A percentile compares a stretch with the other conserved stretches of the same genome.
Evolutionary conservation across 306 rosid species (phyloP).

Genomic region (Inga oerstediana): DNA sequence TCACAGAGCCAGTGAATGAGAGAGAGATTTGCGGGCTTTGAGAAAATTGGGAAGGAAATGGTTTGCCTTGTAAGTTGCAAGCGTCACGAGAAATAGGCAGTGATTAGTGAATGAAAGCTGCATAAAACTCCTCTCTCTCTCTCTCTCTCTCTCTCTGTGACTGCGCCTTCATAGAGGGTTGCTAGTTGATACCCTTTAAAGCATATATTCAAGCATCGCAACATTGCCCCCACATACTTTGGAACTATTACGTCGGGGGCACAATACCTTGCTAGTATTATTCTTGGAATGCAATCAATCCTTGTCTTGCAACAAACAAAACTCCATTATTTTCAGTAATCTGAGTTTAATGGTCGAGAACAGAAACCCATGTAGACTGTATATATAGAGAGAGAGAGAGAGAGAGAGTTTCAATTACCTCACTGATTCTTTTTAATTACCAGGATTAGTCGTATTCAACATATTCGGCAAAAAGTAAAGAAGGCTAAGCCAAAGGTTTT

Average conservation of each 20-base stretch:
- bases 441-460: slow-evolving; percentile 18
- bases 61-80: slow-evolving; percentile 45
- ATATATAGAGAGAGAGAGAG: neutral
- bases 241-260: slow-evolving; percentile 36
- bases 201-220: slow-evolving; percentile 12
- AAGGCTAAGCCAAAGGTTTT: slow-evolving; percentile 29
- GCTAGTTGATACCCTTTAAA: slow-evolving; percentile 3
- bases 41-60: slow-evolving; percentile 33
- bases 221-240: slow-evolving; percentile 30
- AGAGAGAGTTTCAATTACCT: neutral
- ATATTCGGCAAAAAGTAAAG: slow-evolving; percentile 16
- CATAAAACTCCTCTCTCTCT: slow-evolving; percentile 39
- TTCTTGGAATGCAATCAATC: slow-evolving; percentile 30
- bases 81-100: slow-evolving; percentile 74
- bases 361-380: neutral
- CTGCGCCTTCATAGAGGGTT: slow-evolving; percentile 32
- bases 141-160: neutral
- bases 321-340: slow-evolving; percentile 10
- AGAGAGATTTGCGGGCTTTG: slow-evolving; percentile 39
- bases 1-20: slow-evolving; percentile 18
- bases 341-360: neutral
- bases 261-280: slow-evolving; percentile 17
- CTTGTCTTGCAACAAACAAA: slow-evolving; percentile 12
- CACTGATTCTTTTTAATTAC: neutral
- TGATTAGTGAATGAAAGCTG: slow-evolving; percentile 62